Evolutionary conservation across 768 basidiomycete species (phyloP).

Genomic region (Lactarius quietus): DNA sequence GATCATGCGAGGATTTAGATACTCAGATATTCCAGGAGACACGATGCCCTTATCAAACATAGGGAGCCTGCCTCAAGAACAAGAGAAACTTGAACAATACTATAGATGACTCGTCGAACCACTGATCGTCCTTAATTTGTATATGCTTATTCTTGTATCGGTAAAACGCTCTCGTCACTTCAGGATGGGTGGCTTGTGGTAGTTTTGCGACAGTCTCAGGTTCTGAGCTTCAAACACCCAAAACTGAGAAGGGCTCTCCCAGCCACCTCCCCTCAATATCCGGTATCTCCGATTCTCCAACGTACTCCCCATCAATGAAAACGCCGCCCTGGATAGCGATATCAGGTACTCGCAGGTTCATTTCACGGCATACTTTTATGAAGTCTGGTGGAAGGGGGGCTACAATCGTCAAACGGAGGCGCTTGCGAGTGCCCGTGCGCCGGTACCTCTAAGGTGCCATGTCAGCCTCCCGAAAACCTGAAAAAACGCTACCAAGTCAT

Average conservation of each 20-base stretch:
- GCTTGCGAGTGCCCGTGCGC: slow-evolving; percentile 17
- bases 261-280: slow-evolving; percentile 21
- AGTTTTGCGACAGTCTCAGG: no score
- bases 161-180: no score
- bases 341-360: slow-evolving; percentile 7
- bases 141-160: no score
- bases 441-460: slow-evolving; percentile 19
- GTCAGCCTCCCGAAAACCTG: not conserved
- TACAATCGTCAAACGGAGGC: slow-evolving; percentile 20
- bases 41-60: no score
- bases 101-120: no score
- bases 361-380: slow-evolving; percentile 16
- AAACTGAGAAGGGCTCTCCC: not conserved
- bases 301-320: slow-evolving; percentile 15
- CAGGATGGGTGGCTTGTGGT: no score
- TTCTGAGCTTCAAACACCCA: not conserved
- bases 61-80: no score
- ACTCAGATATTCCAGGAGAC: no score
- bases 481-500: not conserved
- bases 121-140: no score
- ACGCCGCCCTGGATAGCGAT: slow-evolving; percentile 16
- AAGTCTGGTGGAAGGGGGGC: slow-evolving; percentile 26
- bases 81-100: no score
- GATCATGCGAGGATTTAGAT: no score
- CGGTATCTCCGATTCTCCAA: slow-evolving; percentile 1